Evolutionary conservation across 2,329 filamentous ascomycete species (phyloP).

Genomic region (Aphanoascus verrucosus): DNA sequence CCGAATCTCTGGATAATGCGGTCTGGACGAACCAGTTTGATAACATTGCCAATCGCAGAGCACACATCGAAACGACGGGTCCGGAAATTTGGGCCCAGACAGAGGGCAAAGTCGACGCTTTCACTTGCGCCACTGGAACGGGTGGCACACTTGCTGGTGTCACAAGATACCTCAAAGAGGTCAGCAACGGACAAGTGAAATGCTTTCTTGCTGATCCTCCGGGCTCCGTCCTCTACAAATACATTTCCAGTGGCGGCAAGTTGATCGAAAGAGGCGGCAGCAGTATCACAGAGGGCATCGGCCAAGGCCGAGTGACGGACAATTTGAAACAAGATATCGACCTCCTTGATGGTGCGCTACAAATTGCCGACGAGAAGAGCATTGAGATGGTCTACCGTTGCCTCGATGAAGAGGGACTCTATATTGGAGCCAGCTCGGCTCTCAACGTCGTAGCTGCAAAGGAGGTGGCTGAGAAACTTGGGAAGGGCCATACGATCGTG

Average conservation of each 20-base stretch:
- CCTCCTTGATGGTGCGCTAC: slow-evolving; percentile 71
- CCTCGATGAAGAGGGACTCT: slow-evolving; percentile 88
- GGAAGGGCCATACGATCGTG: slow-evolving; percentile 79
- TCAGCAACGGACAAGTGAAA: slow-evolving; percentile 66
- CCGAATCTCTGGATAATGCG: slow-evolving; percentile 72
- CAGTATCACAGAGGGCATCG: slow-evolving; percentile 95
- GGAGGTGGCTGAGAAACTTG: slow-evolving; percentile 83
- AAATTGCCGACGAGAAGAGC: slow-evolving; percentile 83
- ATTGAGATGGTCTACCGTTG: slow-evolving; percentile 97
- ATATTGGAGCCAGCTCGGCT: slow-evolving; percentile 85
- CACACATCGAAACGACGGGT: slow-evolving; percentile 92
- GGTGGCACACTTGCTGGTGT: slow-evolving; percentile 82
- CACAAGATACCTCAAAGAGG: slow-evolving; percentile 79
- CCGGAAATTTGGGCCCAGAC: slow-evolving; percentile 98
- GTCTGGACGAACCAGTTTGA: slow-evolving; percentile 99
- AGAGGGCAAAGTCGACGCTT: slow-evolving; percentile 72
- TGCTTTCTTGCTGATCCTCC: slow-evolving; percentile 88
- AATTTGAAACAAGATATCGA: slow-evolving; percentile 79
- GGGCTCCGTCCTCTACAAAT: slow-evolving; percentile 83
- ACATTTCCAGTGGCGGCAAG: slow-evolving; percentile 74
- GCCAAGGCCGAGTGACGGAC: slow-evolving; percentile 91
- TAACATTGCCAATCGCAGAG: slow-evolving; percentile 84
- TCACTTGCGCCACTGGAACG: slow-evolving; percentile 90
- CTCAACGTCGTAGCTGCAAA: slow-evolving; percentile 93
- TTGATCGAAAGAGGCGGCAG: slow-evolving; percentile 70